Evolutionary conservation across 768 basidiomycete species (phyloP).

Genomic region (Amanita phalloides): DNA sequence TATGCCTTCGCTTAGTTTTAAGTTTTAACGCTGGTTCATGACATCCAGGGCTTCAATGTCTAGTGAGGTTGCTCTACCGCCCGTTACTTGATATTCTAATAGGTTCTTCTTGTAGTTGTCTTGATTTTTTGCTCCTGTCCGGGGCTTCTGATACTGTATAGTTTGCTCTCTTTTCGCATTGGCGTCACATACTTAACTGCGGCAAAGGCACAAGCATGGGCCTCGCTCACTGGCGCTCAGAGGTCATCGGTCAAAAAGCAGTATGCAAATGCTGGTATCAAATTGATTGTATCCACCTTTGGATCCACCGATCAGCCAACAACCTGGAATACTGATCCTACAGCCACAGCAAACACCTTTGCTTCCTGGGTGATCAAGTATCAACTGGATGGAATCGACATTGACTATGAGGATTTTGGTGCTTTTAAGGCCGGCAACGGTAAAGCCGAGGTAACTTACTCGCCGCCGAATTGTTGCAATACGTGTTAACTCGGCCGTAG

Average conservation of each 20-base stretch:
- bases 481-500: neutral
- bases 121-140: neutral
- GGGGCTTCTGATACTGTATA: neutral
- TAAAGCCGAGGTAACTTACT: constrained; percentile 33
- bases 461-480: neutral
- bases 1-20: neutral
- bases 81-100: no score
- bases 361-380: constrained; percentile 55
- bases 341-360: constrained; percentile 48
- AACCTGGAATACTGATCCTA: constrained; percentile 42
- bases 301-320: constrained; percentile 51
- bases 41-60: neutral
- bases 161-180: neutral
- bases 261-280: constrained; percentile 48
- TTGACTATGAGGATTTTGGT: constrained; percentile 68
- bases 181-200: neutral
- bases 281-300: constrained; percentile 53
- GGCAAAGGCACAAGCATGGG: neutral
- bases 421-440: constrained; percentile 38
- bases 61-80: neutral
- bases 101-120: neutral
- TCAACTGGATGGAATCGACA: constrained; percentile 58
- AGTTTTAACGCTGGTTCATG: neutral
- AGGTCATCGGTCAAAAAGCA: constrained; percentile 20
- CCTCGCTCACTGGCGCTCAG: neutral